A percentile compares a stretch with the other conserved stretches of the same genome.
phyloP scores from a whole-genome alignment of 441 rosid genomes.

The Macaranga tanarius region DNA sequence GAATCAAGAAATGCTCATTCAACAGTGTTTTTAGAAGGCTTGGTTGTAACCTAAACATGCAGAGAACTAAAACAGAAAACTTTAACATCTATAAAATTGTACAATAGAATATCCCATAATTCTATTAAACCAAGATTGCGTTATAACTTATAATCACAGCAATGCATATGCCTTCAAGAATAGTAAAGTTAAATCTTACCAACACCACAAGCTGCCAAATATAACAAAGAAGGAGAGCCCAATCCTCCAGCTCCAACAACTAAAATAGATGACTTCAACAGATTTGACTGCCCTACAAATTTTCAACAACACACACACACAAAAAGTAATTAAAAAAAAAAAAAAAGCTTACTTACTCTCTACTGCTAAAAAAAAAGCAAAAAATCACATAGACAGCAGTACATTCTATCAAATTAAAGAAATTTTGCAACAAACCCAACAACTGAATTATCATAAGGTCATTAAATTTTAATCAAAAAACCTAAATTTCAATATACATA shows the following conservation, averaged over 20 bases:
- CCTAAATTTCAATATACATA: not conserved
- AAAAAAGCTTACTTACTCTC: too few species aligned
- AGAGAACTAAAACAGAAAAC: not conserved
- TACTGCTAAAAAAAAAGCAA: too few species aligned
- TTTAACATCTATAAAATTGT: not conserved
- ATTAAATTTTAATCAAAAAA: not conserved
- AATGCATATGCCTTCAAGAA: not conserved
- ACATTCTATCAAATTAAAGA: not conserved
- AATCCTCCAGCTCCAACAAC: conserved; percentile 97
- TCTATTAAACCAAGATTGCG: not conserved
- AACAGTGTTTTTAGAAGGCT: not conserved
- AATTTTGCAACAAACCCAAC: not conserved
- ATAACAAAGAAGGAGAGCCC: conserved; percentile 86
- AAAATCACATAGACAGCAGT: too few species aligned
- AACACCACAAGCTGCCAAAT: conserved; percentile 92
- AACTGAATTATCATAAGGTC: not conserved
- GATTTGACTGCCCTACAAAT: conserved; percentile 66
- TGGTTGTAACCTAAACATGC: not conserved
- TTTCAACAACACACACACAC: not conserved
- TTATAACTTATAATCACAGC: not conserved
- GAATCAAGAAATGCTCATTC: too few species aligned
- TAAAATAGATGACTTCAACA: conserved; percentile 74
- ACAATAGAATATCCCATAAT: not conserved
- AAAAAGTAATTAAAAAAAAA: not conserved
- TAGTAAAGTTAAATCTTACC: conserved; percentile 39